phyloP scores from a whole-genome alignment of 208 protist species.

The Wallacemonas rigidus region DNA sequence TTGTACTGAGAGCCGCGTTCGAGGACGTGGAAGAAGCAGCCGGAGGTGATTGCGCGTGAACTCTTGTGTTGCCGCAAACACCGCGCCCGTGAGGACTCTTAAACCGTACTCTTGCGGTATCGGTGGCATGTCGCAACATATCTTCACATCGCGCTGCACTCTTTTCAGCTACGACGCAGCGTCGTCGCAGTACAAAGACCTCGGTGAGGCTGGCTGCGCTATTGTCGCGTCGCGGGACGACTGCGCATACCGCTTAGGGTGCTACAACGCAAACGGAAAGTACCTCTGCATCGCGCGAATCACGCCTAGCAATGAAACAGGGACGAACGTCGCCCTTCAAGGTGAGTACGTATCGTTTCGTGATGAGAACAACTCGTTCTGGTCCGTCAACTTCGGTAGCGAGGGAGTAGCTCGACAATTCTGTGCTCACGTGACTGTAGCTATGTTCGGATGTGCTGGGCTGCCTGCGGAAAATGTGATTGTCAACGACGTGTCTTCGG shows the following conservation, averaged over 20 bases:
- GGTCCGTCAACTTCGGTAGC: constrained; percentile 64
- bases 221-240: constrained; percentile 53
- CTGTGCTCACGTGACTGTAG: constrained; percentile 60
- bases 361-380: constrained; percentile 62
- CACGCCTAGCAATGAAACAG: constrained; percentile 64
- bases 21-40: no score
- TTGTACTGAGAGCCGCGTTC: no score
- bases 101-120: no score
- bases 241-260: constrained; percentile 67
- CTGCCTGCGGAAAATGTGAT: constrained; percentile 56
- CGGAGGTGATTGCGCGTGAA: no score
- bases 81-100: no score
- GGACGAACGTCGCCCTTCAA: constrained; percentile 60
- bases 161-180: constrained; percentile 55
- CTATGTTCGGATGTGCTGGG: constrained; percentile 72
- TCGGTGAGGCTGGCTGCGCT: constrained; percentile 54
- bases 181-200: constrained; percentile 52
- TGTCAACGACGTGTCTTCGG: constrained; percentile 46
- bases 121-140: constrained; percentile 36
- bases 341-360: constrained; percentile 63
- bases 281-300: constrained; percentile 76
- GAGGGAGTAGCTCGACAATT: constrained; percentile 52
- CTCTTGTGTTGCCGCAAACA: no score
- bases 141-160: constrained; percentile 25
- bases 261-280: constrained; percentile 65